These are phyloP conservation scores for Ophiostoma ulmi DNA, from an alignment of 2,329 filamentous ascomycete genomes.

Conservation along the genomic window DNA sequence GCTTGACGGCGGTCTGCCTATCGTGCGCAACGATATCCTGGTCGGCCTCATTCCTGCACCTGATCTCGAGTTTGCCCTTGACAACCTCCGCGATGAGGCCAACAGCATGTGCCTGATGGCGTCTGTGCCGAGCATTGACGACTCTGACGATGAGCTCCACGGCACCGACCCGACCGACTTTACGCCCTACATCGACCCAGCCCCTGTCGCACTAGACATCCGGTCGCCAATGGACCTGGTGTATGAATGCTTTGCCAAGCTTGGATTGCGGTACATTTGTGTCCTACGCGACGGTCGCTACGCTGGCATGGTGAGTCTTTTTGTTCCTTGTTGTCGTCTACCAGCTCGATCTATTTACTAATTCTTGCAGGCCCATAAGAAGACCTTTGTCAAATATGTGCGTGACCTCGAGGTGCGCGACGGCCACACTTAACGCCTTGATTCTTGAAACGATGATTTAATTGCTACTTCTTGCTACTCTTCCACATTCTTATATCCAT, in stretches of 20 bases:
- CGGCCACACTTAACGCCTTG: constrained; percentile 7
- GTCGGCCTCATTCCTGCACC: constrained; percentile 90
- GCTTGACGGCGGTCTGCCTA: constrained; percentile 84
- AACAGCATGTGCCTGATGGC: constrained; percentile 78
- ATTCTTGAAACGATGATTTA: neutral
- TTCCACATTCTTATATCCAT: neutral
- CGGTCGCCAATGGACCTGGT: constrained; percentile 89
- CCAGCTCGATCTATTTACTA: neutral
- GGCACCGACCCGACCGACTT: constrained; percentile 70
- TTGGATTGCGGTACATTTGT: constrained; percentile 88
- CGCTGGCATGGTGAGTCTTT: constrained; percentile 69
- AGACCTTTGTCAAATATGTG: constrained; percentile 91
- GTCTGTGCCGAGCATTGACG: constrained; percentile 56
- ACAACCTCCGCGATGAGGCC: constrained; percentile 72
- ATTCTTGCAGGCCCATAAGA: constrained; percentile 72
- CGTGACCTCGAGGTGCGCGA: constrained; percentile 64
- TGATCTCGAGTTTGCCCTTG: constrained; percentile 87
- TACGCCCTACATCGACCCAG: constrained; percentile 84
- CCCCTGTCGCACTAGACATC: constrained; percentile 82
- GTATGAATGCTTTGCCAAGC: constrained; percentile 92
- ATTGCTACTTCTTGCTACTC: neutral
- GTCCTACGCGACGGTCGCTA: constrained; percentile 79
- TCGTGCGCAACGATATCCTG: constrained; percentile 70
- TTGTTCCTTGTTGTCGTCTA: neutral
- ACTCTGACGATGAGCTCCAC: constrained; percentile 52